Percentiles rank a stretch among this genome's conserved stretches.
These are phyloP conservation scores for Friedmanniomyces simplex DNA, from an alignment of 495 filamentous ascomycete genomes.

Conservation along the genomic window DNA sequence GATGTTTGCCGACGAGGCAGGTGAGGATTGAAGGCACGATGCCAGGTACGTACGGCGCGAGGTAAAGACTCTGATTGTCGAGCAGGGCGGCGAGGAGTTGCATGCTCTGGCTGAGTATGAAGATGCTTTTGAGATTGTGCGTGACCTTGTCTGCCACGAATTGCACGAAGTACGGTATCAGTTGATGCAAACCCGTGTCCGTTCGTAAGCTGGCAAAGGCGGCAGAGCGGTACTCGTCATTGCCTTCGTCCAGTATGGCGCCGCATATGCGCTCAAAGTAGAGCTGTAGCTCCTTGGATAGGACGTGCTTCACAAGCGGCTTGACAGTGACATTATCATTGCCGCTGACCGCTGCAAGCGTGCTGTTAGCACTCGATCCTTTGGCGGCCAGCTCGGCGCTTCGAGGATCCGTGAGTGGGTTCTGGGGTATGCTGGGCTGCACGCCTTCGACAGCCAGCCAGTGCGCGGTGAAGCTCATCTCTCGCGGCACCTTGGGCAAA, in stretches of 20 bases:
- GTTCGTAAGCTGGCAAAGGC: conserved; percentile 69
- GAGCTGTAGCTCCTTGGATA: conserved; percentile 87
- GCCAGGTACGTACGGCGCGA: conserved; percentile 81
- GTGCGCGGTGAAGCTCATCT: conserved; percentile 85
- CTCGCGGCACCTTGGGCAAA: conserved; percentile 86
- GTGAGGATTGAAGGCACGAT: conserved; percentile 84
- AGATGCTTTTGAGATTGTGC: conserved; percentile 74
- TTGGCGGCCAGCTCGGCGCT: conserved; percentile 79
- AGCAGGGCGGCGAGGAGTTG: conserved; percentile 73
- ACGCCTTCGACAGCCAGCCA: conserved; percentile 96
- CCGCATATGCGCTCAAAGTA: conserved; percentile 91
- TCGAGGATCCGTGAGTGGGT: conserved; percentile 74
- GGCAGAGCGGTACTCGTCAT: conserved; percentile 75
- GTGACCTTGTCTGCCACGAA: conserved; percentile 93
- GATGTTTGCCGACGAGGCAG: conserved; percentile 75
- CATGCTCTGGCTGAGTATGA: conserved; percentile 82
- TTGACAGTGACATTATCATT: conserved; percentile 73
- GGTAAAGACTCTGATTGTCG: conserved; percentile 67
- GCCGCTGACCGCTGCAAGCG: conserved; percentile 69
- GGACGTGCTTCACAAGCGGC: conserved; percentile 84
- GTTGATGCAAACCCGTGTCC: conserved; percentile 87
- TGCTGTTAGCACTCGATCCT: conserved; percentile 73
- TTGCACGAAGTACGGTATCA: conserved; percentile 89
- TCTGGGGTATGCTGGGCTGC: conserved; percentile 90
- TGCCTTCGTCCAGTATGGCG: conserved; percentile 72